phyloP scores from a whole-genome alignment of 257 asterid species.

The Pogostemon cablin region DNA sequence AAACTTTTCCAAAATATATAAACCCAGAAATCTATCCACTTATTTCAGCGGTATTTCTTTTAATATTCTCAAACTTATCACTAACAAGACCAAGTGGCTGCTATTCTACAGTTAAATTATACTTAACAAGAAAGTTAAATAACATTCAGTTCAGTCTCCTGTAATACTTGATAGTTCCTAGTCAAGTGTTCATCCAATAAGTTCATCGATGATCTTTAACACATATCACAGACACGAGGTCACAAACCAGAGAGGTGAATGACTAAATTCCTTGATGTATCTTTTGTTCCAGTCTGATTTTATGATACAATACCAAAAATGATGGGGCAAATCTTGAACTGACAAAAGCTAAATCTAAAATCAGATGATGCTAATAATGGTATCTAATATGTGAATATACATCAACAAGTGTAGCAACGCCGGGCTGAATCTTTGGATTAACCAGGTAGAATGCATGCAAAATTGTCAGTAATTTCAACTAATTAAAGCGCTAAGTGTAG shows the following conservation, averaged over 20 bases:
- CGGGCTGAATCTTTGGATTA: conserved; percentile 3
- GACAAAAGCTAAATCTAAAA: background rate
- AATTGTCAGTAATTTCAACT: background rate
- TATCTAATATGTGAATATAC: background rate
- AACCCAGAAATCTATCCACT: conserved; percentile 9
- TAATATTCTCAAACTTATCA: conserved; percentile 2
- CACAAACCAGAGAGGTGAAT: background rate
- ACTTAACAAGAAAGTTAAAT: background rate
- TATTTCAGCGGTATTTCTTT: background rate
- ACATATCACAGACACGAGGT: background rate
- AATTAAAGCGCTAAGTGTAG: background rate
- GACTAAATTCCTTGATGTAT: background rate
- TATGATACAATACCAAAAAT: background rate
- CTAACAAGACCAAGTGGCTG: background rate
- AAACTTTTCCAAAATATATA: background rate
- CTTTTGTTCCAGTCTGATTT: conserved; percentile 17
- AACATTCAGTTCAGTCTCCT: background rate
- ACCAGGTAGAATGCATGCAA: conserved; percentile 11
- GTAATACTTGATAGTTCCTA: background rate
- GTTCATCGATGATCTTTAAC: background rate
- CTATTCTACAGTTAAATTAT: background rate
- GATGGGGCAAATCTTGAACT: background rate
- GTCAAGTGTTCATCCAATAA: background rate
- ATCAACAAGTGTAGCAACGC: background rate
- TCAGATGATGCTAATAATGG: conserved; percentile 4